phyloP scores from a whole-genome alignment of 176 grass and related monocot species.

The Triticum timopheevii region DNA sequence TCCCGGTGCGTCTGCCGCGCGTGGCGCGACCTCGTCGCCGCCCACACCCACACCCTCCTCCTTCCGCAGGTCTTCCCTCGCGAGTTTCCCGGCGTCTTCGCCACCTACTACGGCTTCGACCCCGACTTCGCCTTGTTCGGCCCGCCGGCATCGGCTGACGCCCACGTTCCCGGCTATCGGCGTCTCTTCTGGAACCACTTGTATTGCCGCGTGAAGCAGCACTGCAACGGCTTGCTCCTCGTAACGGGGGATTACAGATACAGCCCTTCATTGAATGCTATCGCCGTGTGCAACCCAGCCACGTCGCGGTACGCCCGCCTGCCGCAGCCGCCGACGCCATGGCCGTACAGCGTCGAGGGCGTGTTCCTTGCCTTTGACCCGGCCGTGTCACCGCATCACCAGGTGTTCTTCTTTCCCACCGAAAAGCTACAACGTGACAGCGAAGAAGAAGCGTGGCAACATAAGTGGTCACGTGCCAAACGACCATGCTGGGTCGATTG shows the following conservation, averaged over 20 bases:
- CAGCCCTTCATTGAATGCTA: neutral
- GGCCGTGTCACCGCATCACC: neutral
- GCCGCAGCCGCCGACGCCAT: neutral
- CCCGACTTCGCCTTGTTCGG: neutral
- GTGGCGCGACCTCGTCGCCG: neutral
- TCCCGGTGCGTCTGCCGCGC: neutral
- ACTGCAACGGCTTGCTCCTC: slow-evolving; percentile 6
- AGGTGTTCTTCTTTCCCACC: neutral
- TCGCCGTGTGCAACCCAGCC: neutral
- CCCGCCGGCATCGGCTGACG: neutral
- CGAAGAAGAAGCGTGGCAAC: neutral
- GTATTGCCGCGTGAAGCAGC: neutral
- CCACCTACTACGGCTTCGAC: neutral
- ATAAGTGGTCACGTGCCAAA: neutral
- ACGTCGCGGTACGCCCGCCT: neutral
- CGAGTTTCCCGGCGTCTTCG: neutral
- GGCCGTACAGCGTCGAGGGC: neutral
- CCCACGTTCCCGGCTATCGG: neutral
- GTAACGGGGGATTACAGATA: neutral
- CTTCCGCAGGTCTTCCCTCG: neutral
- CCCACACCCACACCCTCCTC: neutral
- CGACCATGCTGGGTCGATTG: too few relatives aligned
- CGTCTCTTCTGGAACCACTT: neutral
- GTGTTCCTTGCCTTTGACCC: slow-evolving; percentile 17
- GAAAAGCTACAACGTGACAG: neutral